Evolutionary conservation across 108 stramenopile genomes (phyloP), one percentile per base, ranked within the genome.

Genomic region (Parietichytrium sp.): DNA sequence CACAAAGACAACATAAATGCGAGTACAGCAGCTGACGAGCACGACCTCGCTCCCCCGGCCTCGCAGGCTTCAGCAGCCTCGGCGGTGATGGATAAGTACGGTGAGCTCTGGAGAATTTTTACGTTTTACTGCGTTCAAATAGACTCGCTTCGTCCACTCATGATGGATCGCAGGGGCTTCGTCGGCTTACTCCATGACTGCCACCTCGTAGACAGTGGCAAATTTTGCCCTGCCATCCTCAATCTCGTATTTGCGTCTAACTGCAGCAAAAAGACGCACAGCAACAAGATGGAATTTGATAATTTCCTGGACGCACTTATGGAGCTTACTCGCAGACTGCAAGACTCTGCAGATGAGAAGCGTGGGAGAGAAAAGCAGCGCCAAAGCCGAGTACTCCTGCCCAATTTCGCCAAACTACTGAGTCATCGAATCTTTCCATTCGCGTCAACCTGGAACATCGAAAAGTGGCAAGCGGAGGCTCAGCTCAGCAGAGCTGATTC

Each of bases 221-320:
- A 23, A 33, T 72, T 72, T 0, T 33, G 38, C 6, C 61, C 61
- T 36, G 61, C 61, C 33, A 72, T 45, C 15, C 20, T 72, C 15
- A 72, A 72, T 42, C 42, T 72, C 33, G 45, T 72, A n/a, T 72
- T 72, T 42, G 45, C 61, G 29, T 33, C 61, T 6, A 45, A 33
- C 1, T 72, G 61, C 61, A 72, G 45, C 1, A 72, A 38, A n/a
- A 42, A 42, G 0, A 33, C 10, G 42, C 61, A 25, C 16, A 72
- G 61, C 61, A 72, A 72, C 61, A 33, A 42, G 23, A 72, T 72
- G 61, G 36, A 25, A 33, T 72, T 72, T 72, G 61, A 16, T n/a
- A 42, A 72, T 25, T 72, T 72, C 25, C 61, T 72, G 20, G 61
- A 72, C 10, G 61, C 61, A 23, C 61, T 72, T n/a, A 72, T 72